Evolutionary conservation across 768 basidiomycete genomes (phyloP), one percentile per base, ranked within the genome.

Genomic region (Gyrodon lividus): DNA sequence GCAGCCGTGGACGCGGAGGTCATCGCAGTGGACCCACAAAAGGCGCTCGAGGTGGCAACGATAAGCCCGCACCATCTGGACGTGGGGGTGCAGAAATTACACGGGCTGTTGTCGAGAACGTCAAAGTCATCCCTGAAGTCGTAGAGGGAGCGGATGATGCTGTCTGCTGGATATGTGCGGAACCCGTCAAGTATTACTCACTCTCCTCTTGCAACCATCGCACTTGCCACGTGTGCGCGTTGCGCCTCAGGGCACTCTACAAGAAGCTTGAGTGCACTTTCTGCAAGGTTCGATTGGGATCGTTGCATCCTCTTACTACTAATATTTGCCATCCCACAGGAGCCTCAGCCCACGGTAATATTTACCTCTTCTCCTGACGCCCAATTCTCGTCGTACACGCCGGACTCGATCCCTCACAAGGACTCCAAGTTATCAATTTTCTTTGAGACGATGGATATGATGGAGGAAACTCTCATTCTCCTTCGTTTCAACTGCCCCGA

Each of bases 401-500:
- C 77, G 0, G 80, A 81, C 3, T 52, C 62, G 5, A 83, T 84
- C 28, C 76, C 80, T 0, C 82, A 76, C 72, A 87, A 84, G 56
- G 91, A 93, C 62, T 41, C 75, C 0, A 88, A 87, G 67, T 75
- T 98, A 9, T 77, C 77, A 6, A 86, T 97, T 38, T 82, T 75
- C 45, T 99, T 98, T 61, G 94, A 98, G 75, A 89, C 86, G 22
- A 80, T 79, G 60, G 93, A 88, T 60, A 92, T 92, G 86, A 96
- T 96, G 91, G 92, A 98, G 59, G 92, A 95, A 33, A 91, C 92
- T 0, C 76, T 98, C 22, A 77, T 95, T 6, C 77, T 99, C 16
- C 83, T 99, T 10, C 83, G 94, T 2, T 98, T 92, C 78, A 98
- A 97, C 64, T 98, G 96, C 62, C 92, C 96, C 0, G 88, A 90